These are phyloP conservation scores for Coniella lustricola DNA, from an alignment of 2,329 filamentous ascomycete species.

Conservation along the genomic window DNA sequence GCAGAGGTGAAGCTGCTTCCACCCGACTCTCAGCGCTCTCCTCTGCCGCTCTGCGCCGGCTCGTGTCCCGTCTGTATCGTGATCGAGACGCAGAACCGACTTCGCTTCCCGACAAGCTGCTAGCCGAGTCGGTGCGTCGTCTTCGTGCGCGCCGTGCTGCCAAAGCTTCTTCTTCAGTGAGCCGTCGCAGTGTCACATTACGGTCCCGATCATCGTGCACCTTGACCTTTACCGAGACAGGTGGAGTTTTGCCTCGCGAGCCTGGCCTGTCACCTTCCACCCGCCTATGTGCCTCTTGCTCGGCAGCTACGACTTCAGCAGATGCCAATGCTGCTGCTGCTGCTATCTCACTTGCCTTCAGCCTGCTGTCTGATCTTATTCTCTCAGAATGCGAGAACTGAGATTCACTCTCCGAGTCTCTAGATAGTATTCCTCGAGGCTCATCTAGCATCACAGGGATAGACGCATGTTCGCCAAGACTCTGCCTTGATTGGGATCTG, in stretches of 20 bases:
- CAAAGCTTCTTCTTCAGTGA: constrained; percentile 54
- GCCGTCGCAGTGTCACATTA: constrained; percentile 53
- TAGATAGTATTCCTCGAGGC: constrained; percentile 38
- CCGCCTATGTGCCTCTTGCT: constrained; percentile 34
- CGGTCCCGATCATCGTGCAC: constrained; percentile 53
- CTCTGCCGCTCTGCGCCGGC: constrained; percentile 40
- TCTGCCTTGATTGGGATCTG: constrained; percentile 34
- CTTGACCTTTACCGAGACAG: constrained; percentile 52
- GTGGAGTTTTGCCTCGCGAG: constrained; percentile 32
- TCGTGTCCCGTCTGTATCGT: constrained; percentile 49
- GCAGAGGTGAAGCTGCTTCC: constrained; percentile 46
- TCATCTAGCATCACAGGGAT: constrained; percentile 53
- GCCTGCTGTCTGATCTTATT: constrained; percentile 39
- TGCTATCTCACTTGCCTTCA: constrained; percentile 37
- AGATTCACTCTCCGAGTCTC: constrained; percentile 35
- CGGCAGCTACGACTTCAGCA: constrained; percentile 40
- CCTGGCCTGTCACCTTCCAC: constrained; percentile 27
- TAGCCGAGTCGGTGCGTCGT: constrained; percentile 43
- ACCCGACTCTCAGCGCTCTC: constrained; percentile 29
- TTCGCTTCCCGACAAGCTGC: constrained; percentile 51
- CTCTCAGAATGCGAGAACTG: constrained; percentile 36
- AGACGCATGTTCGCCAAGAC: constrained; percentile 26
- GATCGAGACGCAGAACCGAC: constrained; percentile 26
- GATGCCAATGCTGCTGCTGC: constrained; percentile 41
- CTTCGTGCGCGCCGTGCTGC: constrained; percentile 32